phyloP scores from a whole-genome alignment of 1,284 basidiomycete species.

The Ganoderma lucidum region DNA sequence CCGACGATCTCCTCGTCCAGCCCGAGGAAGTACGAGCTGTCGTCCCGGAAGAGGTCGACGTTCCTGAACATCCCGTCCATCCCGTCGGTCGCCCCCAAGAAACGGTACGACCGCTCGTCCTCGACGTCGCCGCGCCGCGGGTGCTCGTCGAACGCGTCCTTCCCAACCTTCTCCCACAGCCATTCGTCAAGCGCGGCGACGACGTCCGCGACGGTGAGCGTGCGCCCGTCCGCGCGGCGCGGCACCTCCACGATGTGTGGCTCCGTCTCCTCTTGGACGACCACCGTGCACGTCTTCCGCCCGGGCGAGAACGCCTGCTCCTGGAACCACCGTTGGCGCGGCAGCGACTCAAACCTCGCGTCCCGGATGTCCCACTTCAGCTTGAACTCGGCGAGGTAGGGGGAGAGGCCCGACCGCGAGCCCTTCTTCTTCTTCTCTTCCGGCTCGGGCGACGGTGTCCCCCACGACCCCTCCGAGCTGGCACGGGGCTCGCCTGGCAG shows the following conservation, averaged over 20 bases:
- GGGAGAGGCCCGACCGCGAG: neutral
- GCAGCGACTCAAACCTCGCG: neutral
- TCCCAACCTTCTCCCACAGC: neutral
- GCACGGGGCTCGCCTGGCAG: neutral
- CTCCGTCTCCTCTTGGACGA: neutral
- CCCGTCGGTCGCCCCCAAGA: neutral
- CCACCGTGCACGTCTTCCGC: neutral
- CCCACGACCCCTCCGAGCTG: neutral
- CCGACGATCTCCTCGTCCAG: neutral
- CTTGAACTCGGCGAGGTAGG: neutral
- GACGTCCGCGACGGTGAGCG: conserved; percentile 11
- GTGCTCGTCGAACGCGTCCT: neutral
- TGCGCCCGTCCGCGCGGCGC: neutral
- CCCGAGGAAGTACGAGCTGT: neutral
- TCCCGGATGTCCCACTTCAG: conserved; percentile 2
- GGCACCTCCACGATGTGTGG: neutral
- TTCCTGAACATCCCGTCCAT: neutral
- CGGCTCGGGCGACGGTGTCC: neutral
- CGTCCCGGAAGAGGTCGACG: conserved; percentile 7
- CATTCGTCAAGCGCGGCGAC: conserved; percentile 1
- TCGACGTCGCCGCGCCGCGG: neutral
- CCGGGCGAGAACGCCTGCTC: neutral
- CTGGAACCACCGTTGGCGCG: neutral
- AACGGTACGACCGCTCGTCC: neutral
- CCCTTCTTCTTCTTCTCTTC: neutral